These are phyloP conservation scores for Darksidea phi DNA, from an alignment of 495 filamentous ascomycete genomes.

Conservation along the genomic window DNA sequence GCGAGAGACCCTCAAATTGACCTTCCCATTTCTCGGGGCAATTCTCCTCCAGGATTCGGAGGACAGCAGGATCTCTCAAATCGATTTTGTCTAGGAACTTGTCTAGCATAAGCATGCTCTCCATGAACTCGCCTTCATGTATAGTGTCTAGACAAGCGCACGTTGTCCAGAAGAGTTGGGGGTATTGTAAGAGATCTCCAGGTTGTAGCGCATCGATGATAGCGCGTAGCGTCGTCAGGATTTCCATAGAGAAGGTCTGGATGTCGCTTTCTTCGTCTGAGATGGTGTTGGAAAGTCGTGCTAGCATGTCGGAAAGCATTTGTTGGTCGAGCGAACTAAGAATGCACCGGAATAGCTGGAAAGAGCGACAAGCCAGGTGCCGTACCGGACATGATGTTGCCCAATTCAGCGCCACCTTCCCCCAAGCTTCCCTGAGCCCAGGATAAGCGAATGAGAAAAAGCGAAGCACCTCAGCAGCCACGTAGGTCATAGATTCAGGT, in stretches of 20 bases:
- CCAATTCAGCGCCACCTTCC: constrained; percentile 84
- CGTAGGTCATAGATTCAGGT: constrained; percentile 79
- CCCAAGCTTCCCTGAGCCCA: constrained; percentile 87
- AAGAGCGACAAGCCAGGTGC: constrained; percentile 92
- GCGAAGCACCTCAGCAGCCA: constrained; percentile 75
- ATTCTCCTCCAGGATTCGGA: constrained; percentile 68
- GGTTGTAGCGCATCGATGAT: constrained; percentile 82
- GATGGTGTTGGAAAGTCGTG: constrained; percentile 89
- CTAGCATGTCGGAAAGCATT: constrained; percentile 96
- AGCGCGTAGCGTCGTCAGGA: constrained; percentile 86
- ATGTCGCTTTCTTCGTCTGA: constrained; percentile 89
- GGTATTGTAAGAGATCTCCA: constrained; percentile 76
- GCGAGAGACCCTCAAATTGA: constrained; percentile 79
- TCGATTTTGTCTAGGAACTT: constrained; percentile 81
- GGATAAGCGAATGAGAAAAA: constrained; percentile 83
- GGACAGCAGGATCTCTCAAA: constrained; percentile 66
- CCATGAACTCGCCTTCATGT: constrained; percentile 90
- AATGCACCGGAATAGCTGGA: constrained; percentile 95
- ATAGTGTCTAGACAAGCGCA: constrained; percentile 95
- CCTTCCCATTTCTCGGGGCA: constrained; percentile 89
- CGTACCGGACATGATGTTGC: constrained; percentile 95
- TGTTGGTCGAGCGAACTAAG: constrained; percentile 81
- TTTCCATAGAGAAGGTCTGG: constrained; percentile 96
- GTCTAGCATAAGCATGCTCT: constrained; percentile 88
- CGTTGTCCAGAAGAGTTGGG: constrained; percentile 95